Evolutionary conservation across 306 rosid species (phyloP).

Genomic region (Quercus robur): DNA sequence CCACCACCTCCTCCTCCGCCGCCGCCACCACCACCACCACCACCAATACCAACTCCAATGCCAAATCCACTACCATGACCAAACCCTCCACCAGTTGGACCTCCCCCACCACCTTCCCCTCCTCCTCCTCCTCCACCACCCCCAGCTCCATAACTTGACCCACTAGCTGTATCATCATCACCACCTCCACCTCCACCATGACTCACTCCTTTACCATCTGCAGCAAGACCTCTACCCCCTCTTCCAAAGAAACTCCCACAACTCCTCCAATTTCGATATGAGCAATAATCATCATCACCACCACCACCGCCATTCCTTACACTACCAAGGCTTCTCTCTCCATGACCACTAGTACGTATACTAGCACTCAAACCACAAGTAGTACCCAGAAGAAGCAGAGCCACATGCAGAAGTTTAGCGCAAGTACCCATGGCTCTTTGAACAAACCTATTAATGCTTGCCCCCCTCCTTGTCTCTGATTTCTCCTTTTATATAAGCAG

Average conservation of each 20-base stretch:
- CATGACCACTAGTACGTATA: conserved; percentile 7
- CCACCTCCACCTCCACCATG: not conserved
- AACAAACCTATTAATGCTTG: conserved; percentile 10
- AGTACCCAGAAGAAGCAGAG: conserved; percentile 13
- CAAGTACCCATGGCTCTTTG: conserved; percentile 16
- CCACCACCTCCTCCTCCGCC: not conserved
- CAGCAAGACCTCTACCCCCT: conserved; percentile 19
- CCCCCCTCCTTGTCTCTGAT: not conserved
- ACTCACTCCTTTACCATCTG: not conserved
- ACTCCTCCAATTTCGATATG: conserved; percentile 41
- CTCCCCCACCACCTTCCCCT: conserved; percentile 10
- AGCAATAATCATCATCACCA: conserved; percentile 20
- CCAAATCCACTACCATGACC: conserved; percentile 37
- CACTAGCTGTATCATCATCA: not conserved
- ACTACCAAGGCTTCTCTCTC: conserved; percentile 24
- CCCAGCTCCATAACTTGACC: conserved; percentile 12
- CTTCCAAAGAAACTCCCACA: conserved; percentile 44
- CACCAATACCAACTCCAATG: conserved; percentile 10
- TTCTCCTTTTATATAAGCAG: conserved; percentile 22
- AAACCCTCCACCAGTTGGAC: conserved; percentile 11
- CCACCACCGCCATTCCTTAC: conserved; percentile 28
- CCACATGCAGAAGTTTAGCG: conserved; percentile 11
- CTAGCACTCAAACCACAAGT: conserved; percentile 26
- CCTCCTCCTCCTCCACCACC: not conserved
- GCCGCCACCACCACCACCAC: conserved; percentile 12